These are phyloP conservation scores for Tribonema minus DNA, from an alignment of 108 stramenopile genomes.

Conservation along the genomic window DNA sequence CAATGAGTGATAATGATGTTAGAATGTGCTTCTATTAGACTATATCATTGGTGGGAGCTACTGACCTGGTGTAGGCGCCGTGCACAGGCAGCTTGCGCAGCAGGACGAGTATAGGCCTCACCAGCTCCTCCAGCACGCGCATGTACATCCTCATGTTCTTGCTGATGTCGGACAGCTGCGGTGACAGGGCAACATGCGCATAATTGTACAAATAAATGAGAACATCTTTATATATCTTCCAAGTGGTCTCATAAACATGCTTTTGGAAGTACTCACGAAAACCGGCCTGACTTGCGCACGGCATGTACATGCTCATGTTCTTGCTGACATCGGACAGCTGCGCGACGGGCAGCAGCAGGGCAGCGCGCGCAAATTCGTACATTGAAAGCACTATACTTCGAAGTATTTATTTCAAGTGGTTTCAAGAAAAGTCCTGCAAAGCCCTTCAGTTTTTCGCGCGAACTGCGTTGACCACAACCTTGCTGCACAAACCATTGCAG, in stretches of 20 bases:
- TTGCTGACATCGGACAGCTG: no score
- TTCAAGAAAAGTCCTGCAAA: not conserved
- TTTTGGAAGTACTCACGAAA: not conserved
- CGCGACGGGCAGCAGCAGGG: no score
- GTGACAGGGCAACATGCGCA: not conserved
- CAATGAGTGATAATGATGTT: no score
- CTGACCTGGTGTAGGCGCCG: slow-evolving; percentile 15
- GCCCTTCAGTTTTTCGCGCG: not conserved
- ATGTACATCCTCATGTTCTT: slow-evolving; percentile 10
- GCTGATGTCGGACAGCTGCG: slow-evolving; percentile 9
- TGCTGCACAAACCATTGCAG: not conserved
- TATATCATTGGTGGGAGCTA: no score
- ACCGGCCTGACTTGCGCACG: not conserved
- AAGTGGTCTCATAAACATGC: not conserved
- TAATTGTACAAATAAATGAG: not conserved
- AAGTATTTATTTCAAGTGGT: not conserved
- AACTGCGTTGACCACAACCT: not conserved
- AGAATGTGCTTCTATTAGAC: no score
- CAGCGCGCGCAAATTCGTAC: no score
- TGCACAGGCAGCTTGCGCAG: slow-evolving; percentile 5
- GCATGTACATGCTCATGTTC: not conserved
- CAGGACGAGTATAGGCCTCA: slow-evolving; percentile 3
- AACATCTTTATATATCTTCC: not conserved
- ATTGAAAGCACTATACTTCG: no score
- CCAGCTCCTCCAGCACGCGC: not conserved